Evolutionary conservation across 768 basidiomycete species (phyloP).

Genomic region (Podaxis mareebaensis): DNA sequence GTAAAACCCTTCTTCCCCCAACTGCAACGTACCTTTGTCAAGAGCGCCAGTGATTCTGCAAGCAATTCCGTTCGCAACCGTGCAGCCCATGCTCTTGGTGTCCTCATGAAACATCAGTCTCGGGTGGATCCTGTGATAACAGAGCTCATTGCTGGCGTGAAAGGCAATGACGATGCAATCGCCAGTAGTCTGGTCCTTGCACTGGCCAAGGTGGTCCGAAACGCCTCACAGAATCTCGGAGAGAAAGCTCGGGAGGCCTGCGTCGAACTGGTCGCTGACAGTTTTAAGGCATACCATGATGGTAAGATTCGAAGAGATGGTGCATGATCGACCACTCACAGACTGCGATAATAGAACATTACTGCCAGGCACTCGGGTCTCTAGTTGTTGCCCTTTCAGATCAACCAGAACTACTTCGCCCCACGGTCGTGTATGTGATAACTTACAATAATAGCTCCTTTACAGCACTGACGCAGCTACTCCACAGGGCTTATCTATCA

Average conservation of each 20-base stretch:
- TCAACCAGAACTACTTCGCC: conserved; percentile 61
- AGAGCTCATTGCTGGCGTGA: conserved; percentile 70
- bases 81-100: conserved; percentile 83
- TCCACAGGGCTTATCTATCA: conserved; percentile 57
- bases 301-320: conserved; percentile 40
- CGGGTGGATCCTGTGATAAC: conserved; percentile 94
- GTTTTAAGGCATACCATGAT: conserved; percentile 72
- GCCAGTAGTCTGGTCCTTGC: conserved; percentile 76
- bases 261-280: conserved; percentile 73
- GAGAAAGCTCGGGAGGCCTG: conserved; percentile 73
- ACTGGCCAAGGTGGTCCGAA: conserved; percentile 72
- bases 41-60: conserved; percentile 80
- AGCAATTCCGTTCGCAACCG: conserved; percentile 78
- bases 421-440: conserved; percentile 63
- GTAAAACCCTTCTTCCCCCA: conserved; percentile 99
- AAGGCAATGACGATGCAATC: conserved; percentile 64
- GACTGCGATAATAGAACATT: conserved; percentile 53
- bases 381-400: conserved; percentile 65
- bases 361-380: conserved; percentile 60
- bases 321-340: not conserved
- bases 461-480: conserved; percentile 13
- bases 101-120: conserved; percentile 87
- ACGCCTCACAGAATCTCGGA: conserved; percentile 73
- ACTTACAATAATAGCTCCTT: conserved; percentile 2
- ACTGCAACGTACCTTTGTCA: conserved; percentile 93